Conservation (phyloP, 1,284 basidiomycete genomes). For the Neonothopanus nambi region DNA sequence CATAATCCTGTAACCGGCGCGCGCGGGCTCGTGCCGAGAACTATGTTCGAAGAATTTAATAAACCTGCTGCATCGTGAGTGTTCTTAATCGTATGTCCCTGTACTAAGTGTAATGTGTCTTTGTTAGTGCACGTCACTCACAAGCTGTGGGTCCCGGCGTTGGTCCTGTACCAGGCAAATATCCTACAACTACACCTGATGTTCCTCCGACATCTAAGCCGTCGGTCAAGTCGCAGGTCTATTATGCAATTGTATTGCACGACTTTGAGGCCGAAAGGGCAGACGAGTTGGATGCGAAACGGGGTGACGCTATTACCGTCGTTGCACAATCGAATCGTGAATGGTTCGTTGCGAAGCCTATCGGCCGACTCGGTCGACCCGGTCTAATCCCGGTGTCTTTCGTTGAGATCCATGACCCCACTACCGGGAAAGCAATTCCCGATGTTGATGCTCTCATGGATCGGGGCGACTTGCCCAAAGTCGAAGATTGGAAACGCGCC, state of each 20-base stretch:
- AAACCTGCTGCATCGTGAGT: conserved; percentile 70
- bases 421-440: conserved; percentile 74
- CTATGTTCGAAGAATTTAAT: conserved; percentile 85
- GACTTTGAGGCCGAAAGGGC: conserved; percentile 94
- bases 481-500: conserved; percentile 98
- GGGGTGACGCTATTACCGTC: conserved; percentile 91
- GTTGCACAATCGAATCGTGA: conserved; percentile 90
- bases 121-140: conserved; percentile 40
- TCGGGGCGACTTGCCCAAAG: conserved; percentile 84
- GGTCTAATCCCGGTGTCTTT: conserved; percentile 97
- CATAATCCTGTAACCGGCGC: conserved; percentile 92
- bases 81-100: conserved; percentile 11
- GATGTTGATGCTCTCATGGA: conserved; percentile 83
- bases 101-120: conserved; percentile 11
- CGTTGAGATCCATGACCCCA: conserved; percentile 93
- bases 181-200: conserved; percentile 15
- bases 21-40: conserved; percentile 86
- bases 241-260: conserved; percentile 93
- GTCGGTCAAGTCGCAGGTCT: conserved; percentile 57
- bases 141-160: conserved; percentile 25
- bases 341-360: conserved; percentile 93
- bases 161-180: conserved; percentile 2
- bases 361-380: conserved; percentile 90
- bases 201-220: conserved; percentile 29
- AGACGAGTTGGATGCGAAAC: conserved; percentile 94